Conservation (phyloP, 2,329 filamentous ascomycete species). For the Paracamarosporium sp. region DNA sequence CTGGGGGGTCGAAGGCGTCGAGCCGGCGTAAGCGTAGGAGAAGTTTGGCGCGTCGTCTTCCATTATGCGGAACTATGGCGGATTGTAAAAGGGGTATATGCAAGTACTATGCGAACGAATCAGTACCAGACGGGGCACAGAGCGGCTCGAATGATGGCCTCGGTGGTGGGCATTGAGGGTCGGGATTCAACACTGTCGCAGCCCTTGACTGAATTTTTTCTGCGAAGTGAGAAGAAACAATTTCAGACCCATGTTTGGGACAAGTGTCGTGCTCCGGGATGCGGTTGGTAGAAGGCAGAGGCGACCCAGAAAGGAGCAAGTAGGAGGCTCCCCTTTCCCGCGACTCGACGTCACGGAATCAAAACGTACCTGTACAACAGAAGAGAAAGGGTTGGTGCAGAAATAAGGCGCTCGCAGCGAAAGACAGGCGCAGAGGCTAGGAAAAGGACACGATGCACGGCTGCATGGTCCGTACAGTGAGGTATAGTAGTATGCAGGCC, state of each 20-base stretch:
- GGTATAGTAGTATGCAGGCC: constrained; percentile 14
- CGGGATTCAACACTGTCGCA: not conserved
- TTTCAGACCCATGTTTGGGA: not conserved
- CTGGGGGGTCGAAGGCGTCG: constrained; percentile 27
- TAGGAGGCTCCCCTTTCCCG: constrained; percentile 26
- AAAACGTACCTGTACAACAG: constrained; percentile 43
- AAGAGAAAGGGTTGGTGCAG: constrained; percentile 20
- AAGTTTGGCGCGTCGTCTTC: constrained; percentile 48
- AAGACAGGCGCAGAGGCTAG: constrained; percentile 23
- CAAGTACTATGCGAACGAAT: constrained; percentile 35
- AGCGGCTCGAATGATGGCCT: constrained; percentile 10
- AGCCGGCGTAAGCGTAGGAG: constrained; percentile 46
- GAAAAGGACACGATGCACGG: constrained; percentile 28
- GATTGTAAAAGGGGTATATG: constrained; percentile 40
- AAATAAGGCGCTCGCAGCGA: constrained; percentile 14
- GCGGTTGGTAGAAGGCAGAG: not conserved
- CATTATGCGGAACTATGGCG: constrained; percentile 37
- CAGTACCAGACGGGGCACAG: constrained; percentile 23
- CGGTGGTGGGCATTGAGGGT: constrained; percentile 14
- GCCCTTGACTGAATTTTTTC: not conserved
- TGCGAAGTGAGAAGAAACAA: not conserved
- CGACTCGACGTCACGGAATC: constrained; percentile 11
- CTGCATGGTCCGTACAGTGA: constrained; percentile 21
- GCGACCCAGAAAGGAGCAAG: constrained; percentile 14
- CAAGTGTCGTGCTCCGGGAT: not conserved